phyloP scores from a whole-genome alignment of 2,329 filamentous ascomycete genomes.

The Clonostachys rhizophaga region DNA sequence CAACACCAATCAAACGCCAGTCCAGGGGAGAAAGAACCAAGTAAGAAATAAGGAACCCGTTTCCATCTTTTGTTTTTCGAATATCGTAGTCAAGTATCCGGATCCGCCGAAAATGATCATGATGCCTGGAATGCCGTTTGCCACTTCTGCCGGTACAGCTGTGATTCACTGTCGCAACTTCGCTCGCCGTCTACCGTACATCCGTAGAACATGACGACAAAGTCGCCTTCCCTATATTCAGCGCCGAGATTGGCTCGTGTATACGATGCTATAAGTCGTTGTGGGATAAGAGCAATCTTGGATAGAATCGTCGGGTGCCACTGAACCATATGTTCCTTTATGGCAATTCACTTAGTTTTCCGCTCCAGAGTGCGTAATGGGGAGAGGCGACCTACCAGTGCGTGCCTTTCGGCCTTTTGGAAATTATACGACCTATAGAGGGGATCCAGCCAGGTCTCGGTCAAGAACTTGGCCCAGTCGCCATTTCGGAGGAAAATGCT shows the following conservation, averaged over 20 bases:
- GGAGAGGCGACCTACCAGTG: slow-evolving; percentile 57
- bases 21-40: no score
- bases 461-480: slow-evolving; percentile 87
- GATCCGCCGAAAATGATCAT: no score
- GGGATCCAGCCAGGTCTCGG: slow-evolving; percentile 96
- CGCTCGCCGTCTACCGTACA: slow-evolving; percentile 57
- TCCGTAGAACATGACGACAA: slow-evolving; percentile 72
- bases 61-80: no score
- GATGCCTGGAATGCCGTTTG: not conserved
- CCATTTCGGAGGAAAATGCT: slow-evolving; percentile 80
- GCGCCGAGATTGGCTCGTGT: slow-evolving; percentile 49
- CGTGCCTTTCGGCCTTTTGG: slow-evolving; percentile 88
- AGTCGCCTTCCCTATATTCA: slow-evolving; percentile 77
- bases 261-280: slow-evolving; percentile 80
- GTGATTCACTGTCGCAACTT: slow-evolving; percentile 70
- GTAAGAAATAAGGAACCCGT: no score
- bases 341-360: not conserved
- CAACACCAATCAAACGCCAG: no score
- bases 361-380: slow-evolving; percentile 9
- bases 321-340: slow-evolving; percentile 79
- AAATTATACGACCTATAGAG: slow-evolving; percentile 94
- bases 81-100: no score
- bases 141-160: slow-evolving; percentile 42
- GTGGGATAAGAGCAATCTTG: slow-evolving; percentile 84
- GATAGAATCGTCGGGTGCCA: slow-evolving; percentile 97